Evolutionary conservation across 805 yeast genomes (phyloP), one percentile per base, ranked within the genome.

Genomic region (Hanseniaspora singularis): DNA sequence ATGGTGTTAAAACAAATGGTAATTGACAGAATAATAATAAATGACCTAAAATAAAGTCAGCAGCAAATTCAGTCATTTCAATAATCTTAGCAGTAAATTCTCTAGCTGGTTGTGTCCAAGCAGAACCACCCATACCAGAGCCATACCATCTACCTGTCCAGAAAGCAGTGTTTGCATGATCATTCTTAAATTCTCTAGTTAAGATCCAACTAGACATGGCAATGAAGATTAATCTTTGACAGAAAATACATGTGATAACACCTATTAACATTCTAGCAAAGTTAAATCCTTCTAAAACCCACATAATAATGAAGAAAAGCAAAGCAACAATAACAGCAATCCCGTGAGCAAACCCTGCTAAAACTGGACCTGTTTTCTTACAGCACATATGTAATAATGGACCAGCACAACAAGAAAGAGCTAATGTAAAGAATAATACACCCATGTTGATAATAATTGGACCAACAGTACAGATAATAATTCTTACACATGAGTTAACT

Each of bases 61-160:
- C 95, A 26, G 96, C 89, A 64, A 94, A 92, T 68, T 87, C 89
- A 46, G 95, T 85, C 72, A 84, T 67, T 70, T 92, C 99, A 57
- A 89, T 84, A 53, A 81, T 74, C 76, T 92, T 92, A 55, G 96
- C 96, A 59, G 77, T 73, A 61, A 85, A 85, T 70, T 92, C 99
- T 73, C 99, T 85, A 45, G 83, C 62, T 52, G 98, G 98, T 70
- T 89, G 97, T 28, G 97, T 80, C 73, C 83, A 76, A 18, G 96
- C 95, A 74, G 81, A 77, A 77, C 80, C 78, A 51, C 97, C 98
- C 66, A 89, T 68, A 60, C 95, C 92, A 51, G 84, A 72, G 50
- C 94, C 92, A 65, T 88, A 87, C 99, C 99, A 92, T 68, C 87
- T 88, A 74, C 99, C 99, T 50, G 95, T 84, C 99, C 99, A 92